Evolutionary conservation across 2,329 filamentous ascomycete species (phyloP).

Genomic region (Calcarisporium arbuscula): DNA sequence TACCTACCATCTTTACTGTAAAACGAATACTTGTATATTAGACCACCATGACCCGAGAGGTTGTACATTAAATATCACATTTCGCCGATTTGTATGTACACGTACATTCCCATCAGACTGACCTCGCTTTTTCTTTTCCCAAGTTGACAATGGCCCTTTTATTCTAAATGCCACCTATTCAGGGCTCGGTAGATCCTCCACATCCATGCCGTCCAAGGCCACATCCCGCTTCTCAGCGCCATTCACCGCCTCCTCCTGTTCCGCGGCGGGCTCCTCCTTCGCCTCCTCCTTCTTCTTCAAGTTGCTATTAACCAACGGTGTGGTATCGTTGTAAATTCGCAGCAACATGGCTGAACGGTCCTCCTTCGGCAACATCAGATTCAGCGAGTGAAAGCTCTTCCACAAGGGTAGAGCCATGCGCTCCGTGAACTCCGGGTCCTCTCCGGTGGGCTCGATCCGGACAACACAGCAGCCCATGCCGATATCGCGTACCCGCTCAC

Average conservation of each 20-base stretch:
- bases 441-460: conserved; percentile 68
- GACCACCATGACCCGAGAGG: too few relatives aligned
- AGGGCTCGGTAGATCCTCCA: conserved; percentile 32
- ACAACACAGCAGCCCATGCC: conserved; percentile 90
- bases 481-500: conserved; percentile 71
- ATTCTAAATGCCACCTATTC: conserved; percentile 17
- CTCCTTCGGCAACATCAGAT: conserved; percentile 97
- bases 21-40: too few relatives aligned
- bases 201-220: conserved; percentile 23
- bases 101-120: too few relatives aligned
- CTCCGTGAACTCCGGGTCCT: conserved; percentile 57
- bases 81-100: too few relatives aligned
- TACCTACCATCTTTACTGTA: too few relatives aligned
- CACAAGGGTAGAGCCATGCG: conserved; percentile 86
- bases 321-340: conserved; percentile 83
- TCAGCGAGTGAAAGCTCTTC: conserved; percentile 86
- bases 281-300: conserved; percentile 41
- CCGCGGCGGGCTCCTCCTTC: conserved; percentile 18
- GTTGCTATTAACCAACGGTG: conserved; percentile 69
- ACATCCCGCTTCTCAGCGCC: too few relatives aligned
- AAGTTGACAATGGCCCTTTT: too few relatives aligned
- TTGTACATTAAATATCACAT: too few relatives aligned
- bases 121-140: too few relatives aligned
- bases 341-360: conserved; percentile 89
- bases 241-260: conserved; percentile 14